Conservation (phyloP, 345 rosid genomes). For the Stellera chamaejasme region DNA sequence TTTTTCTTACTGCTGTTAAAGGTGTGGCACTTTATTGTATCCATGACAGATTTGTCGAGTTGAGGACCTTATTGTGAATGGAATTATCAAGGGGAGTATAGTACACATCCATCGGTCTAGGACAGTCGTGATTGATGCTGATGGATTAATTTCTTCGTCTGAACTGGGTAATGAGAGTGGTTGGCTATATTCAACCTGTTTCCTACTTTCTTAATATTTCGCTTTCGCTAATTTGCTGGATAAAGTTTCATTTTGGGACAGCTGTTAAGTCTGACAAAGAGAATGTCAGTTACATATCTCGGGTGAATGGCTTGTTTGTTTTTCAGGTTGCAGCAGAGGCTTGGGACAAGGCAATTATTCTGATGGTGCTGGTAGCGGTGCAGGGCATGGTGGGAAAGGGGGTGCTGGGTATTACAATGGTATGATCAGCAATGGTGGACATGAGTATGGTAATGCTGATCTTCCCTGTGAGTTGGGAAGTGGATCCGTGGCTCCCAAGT, state of each 20-base stretch:
- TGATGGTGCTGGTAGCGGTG: constrained; percentile 94
- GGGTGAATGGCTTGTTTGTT: neutral
- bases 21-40: neutral
- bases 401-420: constrained; percentile 91
- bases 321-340: constrained; percentile 86
- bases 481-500: constrained; percentile 78
- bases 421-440: constrained; percentile 70
- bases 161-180: constrained; percentile 52
- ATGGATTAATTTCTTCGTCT: constrained; percentile 74
- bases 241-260: constrained; percentile 9
- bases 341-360: constrained; percentile 79
- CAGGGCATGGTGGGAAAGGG: constrained; percentile 96
- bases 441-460: constrained; percentile 72
- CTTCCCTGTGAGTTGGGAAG: constrained; percentile 97
- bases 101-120: constrained; percentile 93
- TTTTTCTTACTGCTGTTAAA: neutral
- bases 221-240: constrained; percentile 9
- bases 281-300: no score
- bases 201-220: neutral
- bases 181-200: constrained; percentile 8
- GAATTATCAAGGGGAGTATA: constrained; percentile 79
- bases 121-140: constrained; percentile 55
- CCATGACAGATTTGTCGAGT: constrained; percentile 78
- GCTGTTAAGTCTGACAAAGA: no score
- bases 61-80: constrained; percentile 89